Conservation (phyloP, 2,329 filamentous ascomycete species). For the Fusarium graminum region DNA sequence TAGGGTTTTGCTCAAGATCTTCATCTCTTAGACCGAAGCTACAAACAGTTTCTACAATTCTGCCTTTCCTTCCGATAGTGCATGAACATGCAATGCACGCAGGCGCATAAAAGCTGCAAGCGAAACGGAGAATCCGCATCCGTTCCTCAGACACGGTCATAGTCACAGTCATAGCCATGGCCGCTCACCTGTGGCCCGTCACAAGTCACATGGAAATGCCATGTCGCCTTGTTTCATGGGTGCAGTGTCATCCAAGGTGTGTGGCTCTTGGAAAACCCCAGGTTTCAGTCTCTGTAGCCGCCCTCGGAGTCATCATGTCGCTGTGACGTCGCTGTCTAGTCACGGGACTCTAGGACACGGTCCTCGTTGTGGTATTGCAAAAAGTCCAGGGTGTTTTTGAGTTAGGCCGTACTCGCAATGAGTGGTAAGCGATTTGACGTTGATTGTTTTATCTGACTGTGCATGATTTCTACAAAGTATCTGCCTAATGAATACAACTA, state of each 20-base stretch:
- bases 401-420: slow-evolving; percentile 5
- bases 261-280: slow-evolving; percentile 42
- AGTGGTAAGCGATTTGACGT: too few species aligned
- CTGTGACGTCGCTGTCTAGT: slow-evolving; percentile 42
- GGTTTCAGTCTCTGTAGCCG: slow-evolving; percentile 45
- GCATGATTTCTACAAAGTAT: neutral
- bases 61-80: slow-evolving; percentile 36
- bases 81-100: slow-evolving; percentile 37
- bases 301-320: slow-evolving; percentile 29
- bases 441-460: too few species aligned
- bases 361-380: slow-evolving; percentile 26
- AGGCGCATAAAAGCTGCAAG: slow-evolving; percentile 17
- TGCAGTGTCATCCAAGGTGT: slow-evolving; percentile 16
- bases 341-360: slow-evolving; percentile 40
- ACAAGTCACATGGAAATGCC: slow-evolving; percentile 43
- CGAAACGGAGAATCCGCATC: slow-evolving; percentile 28
- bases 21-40: slow-evolving; percentile 15
- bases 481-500: neutral
- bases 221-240: slow-evolving; percentile 22
- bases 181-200: slow-evolving; percentile 27
- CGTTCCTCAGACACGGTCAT: slow-evolving; percentile 8
- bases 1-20: neutral
- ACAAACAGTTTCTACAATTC: slow-evolving; percentile 27
- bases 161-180: neutral
- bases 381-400: neutral